Evolutionary conservation across 2,329 filamentous ascomycete genomes (phyloP).

Genomic region (Aspergillus thermomutatus): DNA sequence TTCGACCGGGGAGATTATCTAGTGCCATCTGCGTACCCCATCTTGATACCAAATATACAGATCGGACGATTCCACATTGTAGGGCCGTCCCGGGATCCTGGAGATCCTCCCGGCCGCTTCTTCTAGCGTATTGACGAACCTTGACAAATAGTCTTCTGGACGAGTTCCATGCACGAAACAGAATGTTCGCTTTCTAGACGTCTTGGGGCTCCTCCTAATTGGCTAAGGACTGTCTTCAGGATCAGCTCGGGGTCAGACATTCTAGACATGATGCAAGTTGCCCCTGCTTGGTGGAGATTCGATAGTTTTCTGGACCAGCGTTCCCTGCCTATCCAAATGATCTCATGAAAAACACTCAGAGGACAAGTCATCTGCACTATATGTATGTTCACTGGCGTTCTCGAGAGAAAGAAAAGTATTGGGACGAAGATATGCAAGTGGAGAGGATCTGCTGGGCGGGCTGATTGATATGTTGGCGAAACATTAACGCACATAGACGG

Average conservation of each 20-base stretch:
- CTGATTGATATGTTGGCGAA: background rate
- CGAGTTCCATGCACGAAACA: conserved; percentile 12
- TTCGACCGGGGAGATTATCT: conserved; percentile 7
- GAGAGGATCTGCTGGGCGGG: background rate
- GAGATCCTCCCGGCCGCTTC: conserved; percentile 15
- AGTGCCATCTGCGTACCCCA: conserved; percentile 4
- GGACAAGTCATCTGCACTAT: background rate
- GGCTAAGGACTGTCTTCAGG: background rate
- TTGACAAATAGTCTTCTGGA: conserved; percentile 20
- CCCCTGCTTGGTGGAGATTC: background rate
- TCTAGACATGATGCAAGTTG: background rate
- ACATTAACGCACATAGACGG: no score
- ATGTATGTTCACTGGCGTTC: background rate
- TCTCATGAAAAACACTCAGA: background rate
- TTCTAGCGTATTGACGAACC: conserved; percentile 6
- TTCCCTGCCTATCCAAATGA: background rate
- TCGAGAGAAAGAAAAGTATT: background rate
- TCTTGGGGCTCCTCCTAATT: background rate
- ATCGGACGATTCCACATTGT: conserved; percentile 8
- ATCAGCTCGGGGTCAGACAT: background rate
- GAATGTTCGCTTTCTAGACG: background rate
- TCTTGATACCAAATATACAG: conserved; percentile 1
- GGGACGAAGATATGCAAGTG: background rate
- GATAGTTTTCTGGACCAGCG: background rate
- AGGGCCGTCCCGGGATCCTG: conserved; percentile 11